A percentile compares a stretch with the other conserved stretches of the same genome.
These are phyloP conservation scores for Colletotrichum incanum DNA, from an alignment of 2,329 filamentous ascomycete species.

Conservation along the genomic window DNA sequence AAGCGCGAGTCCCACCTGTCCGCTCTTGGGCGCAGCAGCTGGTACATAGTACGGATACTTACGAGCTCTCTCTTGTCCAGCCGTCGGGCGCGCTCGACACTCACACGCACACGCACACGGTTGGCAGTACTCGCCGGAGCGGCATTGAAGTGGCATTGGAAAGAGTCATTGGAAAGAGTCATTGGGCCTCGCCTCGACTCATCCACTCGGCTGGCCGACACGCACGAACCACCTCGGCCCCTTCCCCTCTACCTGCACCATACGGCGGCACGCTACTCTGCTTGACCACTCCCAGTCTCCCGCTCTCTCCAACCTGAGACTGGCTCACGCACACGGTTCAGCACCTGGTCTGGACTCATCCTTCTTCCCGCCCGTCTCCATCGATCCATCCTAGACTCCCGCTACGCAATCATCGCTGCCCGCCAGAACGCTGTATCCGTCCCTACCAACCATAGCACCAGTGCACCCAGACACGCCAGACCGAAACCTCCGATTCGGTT, in stretches of 20 bases:
- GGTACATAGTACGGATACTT: too few species aligned
- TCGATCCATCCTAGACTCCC: conserved; percentile 7
- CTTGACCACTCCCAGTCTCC: not conserved
- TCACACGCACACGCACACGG: too few species aligned
- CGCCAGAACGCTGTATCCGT: not conserved
- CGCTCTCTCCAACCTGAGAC: conserved; percentile 8
- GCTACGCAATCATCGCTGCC: conserved; percentile 8
- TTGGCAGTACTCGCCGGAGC: too few species aligned
- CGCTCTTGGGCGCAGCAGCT: not conserved
- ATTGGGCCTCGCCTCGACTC: conserved; percentile 1
- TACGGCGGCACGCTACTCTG: not conserved
- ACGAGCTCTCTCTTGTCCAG: too few species aligned
- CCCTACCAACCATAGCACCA: not conserved
- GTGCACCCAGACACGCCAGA: not conserved
- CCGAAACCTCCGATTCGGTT: not conserved
- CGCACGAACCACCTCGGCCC: conserved; percentile 1
- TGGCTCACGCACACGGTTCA: conserved; percentile 2
- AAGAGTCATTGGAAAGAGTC: too few species aligned
- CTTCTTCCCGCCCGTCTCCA: not conserved
- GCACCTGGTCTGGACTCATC: conserved; percentile 1
- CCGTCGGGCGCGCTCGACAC: too few species aligned
- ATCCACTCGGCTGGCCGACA: not conserved
- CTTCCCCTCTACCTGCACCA: not conserved
- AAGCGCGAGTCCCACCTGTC: not conserved
- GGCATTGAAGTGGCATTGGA: too few species aligned